Evolutionary conservation across 805 yeast species (phyloP).

Genomic region (Nakazawaea wickerhamii): DNA sequence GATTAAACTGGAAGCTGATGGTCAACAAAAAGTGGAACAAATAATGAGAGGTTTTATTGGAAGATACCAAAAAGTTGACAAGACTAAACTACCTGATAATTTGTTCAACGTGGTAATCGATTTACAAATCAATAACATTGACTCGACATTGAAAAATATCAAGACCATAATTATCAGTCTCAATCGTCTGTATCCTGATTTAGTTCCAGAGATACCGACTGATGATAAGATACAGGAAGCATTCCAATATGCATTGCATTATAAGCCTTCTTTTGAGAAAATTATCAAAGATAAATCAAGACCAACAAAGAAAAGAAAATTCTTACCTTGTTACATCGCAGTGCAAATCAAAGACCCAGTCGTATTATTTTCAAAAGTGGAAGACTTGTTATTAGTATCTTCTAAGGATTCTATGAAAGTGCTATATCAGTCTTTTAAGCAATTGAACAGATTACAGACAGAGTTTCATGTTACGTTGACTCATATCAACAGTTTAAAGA

Average conservation of each 20-base stretch:
- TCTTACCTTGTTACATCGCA: constrained; percentile 41
- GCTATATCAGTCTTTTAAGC: constrained; percentile 19
- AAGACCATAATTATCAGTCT: constrained; percentile 35
- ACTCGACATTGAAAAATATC: constrained; percentile 49
- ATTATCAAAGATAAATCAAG: constrained; percentile 19
- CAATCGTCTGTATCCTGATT: constrained; percentile 34
- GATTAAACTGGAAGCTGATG: constrained; percentile 48
- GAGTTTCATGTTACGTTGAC: constrained; percentile 66
- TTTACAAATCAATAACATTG: constrained; percentile 36
- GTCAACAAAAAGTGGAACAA: constrained; percentile 42
- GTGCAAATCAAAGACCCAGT: constrained; percentile 27
- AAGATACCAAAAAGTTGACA: constrained; percentile 58
- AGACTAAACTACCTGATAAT: constrained; percentile 49
- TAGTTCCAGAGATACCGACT: constrained; percentile 37
- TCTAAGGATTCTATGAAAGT: constrained; percentile 4
- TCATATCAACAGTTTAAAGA: constrained; percentile 30
- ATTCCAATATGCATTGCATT: constrained; percentile 45
- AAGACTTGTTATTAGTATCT: constrained; percentile 14
- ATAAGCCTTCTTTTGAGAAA: constrained; percentile 47
- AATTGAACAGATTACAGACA: constrained; percentile 36
- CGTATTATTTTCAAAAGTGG: constrained; percentile 14
- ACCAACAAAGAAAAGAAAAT: constrained; percentile 12
- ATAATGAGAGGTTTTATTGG: constrained; percentile 73
- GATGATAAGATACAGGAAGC: constrained; percentile 39
- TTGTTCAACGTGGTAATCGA: constrained; percentile 62